phyloP scores from a whole-genome alignment of 2,329 filamentous ascomycete species.

The Verticillium klebahnii region DNA sequence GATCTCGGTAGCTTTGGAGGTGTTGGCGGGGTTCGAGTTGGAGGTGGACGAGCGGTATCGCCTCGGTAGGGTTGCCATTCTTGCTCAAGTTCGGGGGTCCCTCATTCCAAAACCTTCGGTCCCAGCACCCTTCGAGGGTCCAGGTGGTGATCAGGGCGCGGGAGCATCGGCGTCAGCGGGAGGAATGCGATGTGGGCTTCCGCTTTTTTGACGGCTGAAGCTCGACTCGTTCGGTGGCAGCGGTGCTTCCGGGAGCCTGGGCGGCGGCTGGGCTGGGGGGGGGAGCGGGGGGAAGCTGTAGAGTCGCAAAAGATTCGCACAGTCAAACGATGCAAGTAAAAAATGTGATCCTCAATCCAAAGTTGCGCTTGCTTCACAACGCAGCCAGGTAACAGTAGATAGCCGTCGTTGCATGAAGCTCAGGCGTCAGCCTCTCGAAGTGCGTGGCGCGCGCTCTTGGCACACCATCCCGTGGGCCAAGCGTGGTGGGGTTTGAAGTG shows the following conservation, averaged over 20 bases:
- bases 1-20: conserved; percentile 57
- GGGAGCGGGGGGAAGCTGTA: background rate
- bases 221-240: background rate
- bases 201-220: background rate
- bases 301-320: background rate
- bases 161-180: conserved; percentile 10
- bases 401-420: background rate
- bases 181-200: conserved; percentile 1
- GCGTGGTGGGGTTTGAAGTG: background rate
- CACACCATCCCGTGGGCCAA: background rate
- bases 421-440: background rate
- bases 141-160: conserved; percentile 13
- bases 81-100: conserved; percentile 14
- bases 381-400: background rate
- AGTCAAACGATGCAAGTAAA: background rate
- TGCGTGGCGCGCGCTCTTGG: background rate
- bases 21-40: conserved; percentile 49
- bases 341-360: background rate
- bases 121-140: conserved; percentile 30
- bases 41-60: conserved; percentile 63
- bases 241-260: background rate
- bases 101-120: conserved; percentile 12
- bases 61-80: conserved; percentile 48
- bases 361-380: background rate
- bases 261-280: background rate